Evolutionary conservation across 208 protist species (phyloP).

Genomic region (Leishmania guyanensis): DNA sequence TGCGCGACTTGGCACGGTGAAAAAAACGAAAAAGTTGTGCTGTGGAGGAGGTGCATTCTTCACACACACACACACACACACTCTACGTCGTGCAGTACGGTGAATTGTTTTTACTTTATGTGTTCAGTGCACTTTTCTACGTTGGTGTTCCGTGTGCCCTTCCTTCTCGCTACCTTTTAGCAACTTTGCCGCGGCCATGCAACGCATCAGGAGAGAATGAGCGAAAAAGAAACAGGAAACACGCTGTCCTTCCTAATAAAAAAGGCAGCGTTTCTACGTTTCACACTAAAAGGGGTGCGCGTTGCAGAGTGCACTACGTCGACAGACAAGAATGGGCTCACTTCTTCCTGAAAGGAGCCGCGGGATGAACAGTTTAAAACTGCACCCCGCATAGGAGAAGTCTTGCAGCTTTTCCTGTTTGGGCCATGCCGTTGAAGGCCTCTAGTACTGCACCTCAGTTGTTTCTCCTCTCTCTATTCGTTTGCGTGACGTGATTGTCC

Average conservation of each 20-base stretch:
- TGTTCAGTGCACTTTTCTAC: too few relatives aligned
- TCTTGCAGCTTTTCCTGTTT: background rate
- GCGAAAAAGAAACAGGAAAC: too few relatives aligned
- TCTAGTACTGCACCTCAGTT: background rate
- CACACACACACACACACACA: slow-evolving; percentile 1
- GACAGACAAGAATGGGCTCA: background rate
- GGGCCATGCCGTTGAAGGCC: background rate
- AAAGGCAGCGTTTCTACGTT: background rate
- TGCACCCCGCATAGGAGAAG: background rate
- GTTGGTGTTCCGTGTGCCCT: too few relatives aligned
- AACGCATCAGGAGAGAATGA: too few relatives aligned
- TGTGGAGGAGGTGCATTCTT: background rate
- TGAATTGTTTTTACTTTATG: background rate
- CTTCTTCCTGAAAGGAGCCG: background rate
- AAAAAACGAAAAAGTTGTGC: background rate
- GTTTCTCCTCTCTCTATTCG: background rate
- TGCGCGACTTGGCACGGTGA: background rate
- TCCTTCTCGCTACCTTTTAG: too few relatives aligned
- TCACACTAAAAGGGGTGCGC: background rate
- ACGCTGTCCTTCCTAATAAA: background rate
- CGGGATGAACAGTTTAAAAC: background rate
- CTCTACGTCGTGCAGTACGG: background rate
- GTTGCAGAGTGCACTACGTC: background rate
- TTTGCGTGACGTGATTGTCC: background rate
- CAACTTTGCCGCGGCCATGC: too few relatives aligned